Evolutionary conservation across 805 yeast genomes (phyloP).

Genomic region (Kodamaea neixiangensis): DNA sequence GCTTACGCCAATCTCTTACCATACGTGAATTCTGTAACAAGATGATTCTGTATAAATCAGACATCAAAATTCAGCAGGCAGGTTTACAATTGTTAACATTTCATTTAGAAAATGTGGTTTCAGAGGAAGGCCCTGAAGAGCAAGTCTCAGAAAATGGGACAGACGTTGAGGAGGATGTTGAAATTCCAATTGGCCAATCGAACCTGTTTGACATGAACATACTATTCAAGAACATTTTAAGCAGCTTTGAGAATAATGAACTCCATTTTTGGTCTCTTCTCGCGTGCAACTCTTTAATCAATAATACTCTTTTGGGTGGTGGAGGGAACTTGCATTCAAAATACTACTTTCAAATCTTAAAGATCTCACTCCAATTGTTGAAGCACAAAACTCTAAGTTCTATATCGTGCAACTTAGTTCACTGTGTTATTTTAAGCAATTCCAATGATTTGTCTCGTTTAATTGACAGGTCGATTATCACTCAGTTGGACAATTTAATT

Average conservation of each 20-base stretch:
- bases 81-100: slow-evolving; percentile 32
- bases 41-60: slow-evolving; percentile 21
- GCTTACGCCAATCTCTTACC: slow-evolving; percentile 22
- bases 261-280: slow-evolving; percentile 29
- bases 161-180: slow-evolving; percentile 7
- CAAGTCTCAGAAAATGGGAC: background rate
- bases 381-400: slow-evolving; percentile 28
- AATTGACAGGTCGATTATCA: slow-evolving; percentile 43
- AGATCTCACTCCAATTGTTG: slow-evolving; percentile 37
- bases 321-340: slow-evolving; percentile 1
- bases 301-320: background rate
- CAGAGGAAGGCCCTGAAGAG: background rate
- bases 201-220: slow-evolving; percentile 10
- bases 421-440: slow-evolving; percentile 14
- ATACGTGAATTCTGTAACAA: slow-evolving; percentile 26
- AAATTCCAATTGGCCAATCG: slow-evolving; percentile 5
- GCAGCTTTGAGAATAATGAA: slow-evolving; percentile 23
- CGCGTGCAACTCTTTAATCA: slow-evolving; percentile 20
- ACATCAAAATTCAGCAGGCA: slow-evolving; percentile 15
- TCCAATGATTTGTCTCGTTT: slow-evolving; percentile 13
- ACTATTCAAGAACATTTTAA: slow-evolving; percentile 18
- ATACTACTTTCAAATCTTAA: slow-evolving; percentile 26
- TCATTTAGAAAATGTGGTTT: slow-evolving; percentile 14
- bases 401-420: slow-evolving; percentile 35
- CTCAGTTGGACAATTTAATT: slow-evolving; percentile 49